Evolutionary conservation across 768 basidiomycete species (phyloP), one percentile per base, ranked within the genome.

Genomic region (Coprinellus aureogranulatus): DNA sequence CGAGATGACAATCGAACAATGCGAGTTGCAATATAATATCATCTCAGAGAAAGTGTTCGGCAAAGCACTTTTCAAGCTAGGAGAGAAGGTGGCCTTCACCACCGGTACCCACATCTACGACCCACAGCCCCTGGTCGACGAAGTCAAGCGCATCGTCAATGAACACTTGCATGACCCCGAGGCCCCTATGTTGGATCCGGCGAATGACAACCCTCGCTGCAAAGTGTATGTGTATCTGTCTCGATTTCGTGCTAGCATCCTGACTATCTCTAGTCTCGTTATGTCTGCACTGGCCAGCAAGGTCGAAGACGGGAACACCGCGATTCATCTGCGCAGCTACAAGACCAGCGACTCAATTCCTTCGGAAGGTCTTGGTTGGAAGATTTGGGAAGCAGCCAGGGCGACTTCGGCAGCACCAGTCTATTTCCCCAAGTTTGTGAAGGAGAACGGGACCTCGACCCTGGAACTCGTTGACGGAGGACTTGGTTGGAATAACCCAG

Each of bases 351-450:
- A 6, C 26, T 4, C 46, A 8, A 26, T 26, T 48, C 46, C 46
- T 14, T 4, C n/a, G 14, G 42, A 44, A 23, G 16, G 23, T 23
- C 18, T n/a, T 44, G 42, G 42, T 9, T 44, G 42, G 42, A 57
- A 58, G 34, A 72, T 74, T 40, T 72, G 72, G 71, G 61, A 72
- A 61, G 71, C 69, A 11, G 69, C 66, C 6, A 59, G 71, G 23
- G 72, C 71, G 3, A 74, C 72, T 0, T 69, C 70, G 34, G 71
- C 72, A 14, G 72, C 70, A 0, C 69, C 70, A 3, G 65, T 62
- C 1, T 72, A 69, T 47, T 67, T 74, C 58, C 65, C 65, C 16
- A 44, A 63, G 6, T 67, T 71, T 44, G 64, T 62, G 28, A 58
- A 70, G n/a, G 62, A 64, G 8, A 59, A 61, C 2, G 61, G 64